These are phyloP conservation scores for Pseudocercospora musae DNA, from an alignment of 2,329 filamentous ascomycete genomes.

Conservation along the genomic window DNA sequence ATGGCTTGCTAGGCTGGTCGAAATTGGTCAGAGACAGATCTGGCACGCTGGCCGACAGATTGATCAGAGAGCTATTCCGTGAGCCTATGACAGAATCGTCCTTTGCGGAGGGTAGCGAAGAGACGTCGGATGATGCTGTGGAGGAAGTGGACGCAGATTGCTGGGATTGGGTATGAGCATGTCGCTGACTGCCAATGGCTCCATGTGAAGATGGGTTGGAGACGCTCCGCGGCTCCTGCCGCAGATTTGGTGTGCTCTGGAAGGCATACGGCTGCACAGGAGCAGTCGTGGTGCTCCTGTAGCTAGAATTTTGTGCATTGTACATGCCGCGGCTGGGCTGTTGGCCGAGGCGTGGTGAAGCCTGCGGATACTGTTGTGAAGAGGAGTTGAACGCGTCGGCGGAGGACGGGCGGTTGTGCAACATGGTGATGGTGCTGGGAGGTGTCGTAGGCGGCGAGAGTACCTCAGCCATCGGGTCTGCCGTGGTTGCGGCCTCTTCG, in stretches of 20 bases:
- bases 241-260: constrained; percentile 52
- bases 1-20: constrained; percentile 61
- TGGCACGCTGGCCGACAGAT: constrained; percentile 51
- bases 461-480: constrained; percentile 42
- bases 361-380: constrained; percentile 36
- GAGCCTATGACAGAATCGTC: constrained; percentile 36
- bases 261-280: constrained; percentile 52
- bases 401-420: constrained; percentile 44
- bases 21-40: constrained; percentile 55
- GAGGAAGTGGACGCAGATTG: constrained; percentile 41
- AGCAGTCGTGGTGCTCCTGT: constrained; percentile 42
- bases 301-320: constrained; percentile 41
- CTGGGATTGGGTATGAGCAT: constrained; percentile 39
- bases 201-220: constrained; percentile 43
- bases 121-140: constrained; percentile 50
- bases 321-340: constrained; percentile 44
- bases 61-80: constrained; percentile 40
- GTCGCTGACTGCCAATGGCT: constrained; percentile 26
- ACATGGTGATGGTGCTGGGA: constrained; percentile 49
- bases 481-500: constrained; percentile 15
- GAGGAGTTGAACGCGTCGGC: constrained; percentile 46
- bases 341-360: constrained; percentile 39
- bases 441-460: constrained; percentile 48
- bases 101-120: constrained; percentile 35
- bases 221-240: constrained; percentile 55